These are phyloP conservation scores for Pyrus bretschneideri DNA, from an alignment of 306 rosid species.

Conservation along the genomic window DNA sequence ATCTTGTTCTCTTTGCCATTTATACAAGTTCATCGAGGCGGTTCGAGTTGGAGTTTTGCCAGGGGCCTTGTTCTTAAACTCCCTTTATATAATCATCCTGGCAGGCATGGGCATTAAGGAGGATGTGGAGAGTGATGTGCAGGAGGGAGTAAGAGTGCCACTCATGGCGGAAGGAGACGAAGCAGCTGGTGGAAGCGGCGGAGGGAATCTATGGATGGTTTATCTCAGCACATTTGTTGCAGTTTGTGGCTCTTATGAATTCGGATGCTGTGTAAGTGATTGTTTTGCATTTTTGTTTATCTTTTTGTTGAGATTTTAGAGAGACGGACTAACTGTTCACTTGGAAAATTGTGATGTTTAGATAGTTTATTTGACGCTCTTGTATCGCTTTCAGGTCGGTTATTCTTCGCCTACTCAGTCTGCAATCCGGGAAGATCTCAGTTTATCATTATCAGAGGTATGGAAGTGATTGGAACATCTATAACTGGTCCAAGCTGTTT, in stretches of 20 bases:
- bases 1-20: not conserved
- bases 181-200: constrained; percentile 15
- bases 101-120: constrained; percentile 48
- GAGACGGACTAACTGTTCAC: not conserved
- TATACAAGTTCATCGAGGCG: not conserved
- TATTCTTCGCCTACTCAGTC: constrained; percentile 85
- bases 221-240: constrained; percentile 72
- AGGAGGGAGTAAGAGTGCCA: constrained; percentile 31
- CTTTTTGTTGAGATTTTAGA: not conserved
- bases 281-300: not conserved
- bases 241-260: constrained; percentile 80
- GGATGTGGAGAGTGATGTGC: constrained; percentile 37
- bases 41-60: not conserved
- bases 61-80: not conserved
- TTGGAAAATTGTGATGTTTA: not conserved
- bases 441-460: constrained; percentile 66
- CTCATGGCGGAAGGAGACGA: constrained; percentile 31
- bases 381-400: constrained; percentile 51
- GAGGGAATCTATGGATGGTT: constrained; percentile 75
- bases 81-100: not conserved
- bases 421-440: constrained; percentile 62
- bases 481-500: not conserved
- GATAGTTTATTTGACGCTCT: not conserved
- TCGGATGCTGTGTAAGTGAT: constrained; percentile 74
- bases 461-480: not conserved